These are phyloP conservation scores for Suhomyces atakaporum DNA, from an alignment of 1,139 yeast species.

Conservation along the genomic window DNA sequence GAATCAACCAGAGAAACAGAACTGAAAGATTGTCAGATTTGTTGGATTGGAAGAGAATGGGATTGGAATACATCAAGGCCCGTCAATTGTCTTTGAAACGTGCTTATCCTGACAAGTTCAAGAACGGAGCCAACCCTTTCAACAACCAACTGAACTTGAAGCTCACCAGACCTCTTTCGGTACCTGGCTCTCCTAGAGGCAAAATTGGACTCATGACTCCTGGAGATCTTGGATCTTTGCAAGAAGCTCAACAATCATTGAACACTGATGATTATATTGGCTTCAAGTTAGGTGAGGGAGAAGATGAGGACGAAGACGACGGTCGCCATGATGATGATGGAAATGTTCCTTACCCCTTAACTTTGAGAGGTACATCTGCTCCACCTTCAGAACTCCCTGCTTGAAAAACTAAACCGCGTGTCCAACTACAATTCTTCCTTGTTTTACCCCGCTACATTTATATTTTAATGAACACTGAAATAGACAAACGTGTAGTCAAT, in stretches of 20 bases:
- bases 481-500: not conserved
- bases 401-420: not conserved
- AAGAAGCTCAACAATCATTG: slow-evolving; percentile 75
- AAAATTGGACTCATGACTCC: slow-evolving; percentile 83
- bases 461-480: not conserved
- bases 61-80: slow-evolving; percentile 92
- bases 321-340: slow-evolving; percentile 47
- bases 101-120: slow-evolving; percentile 88
- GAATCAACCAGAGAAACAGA: slow-evolving; percentile 96
- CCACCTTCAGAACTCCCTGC: slow-evolving; percentile 31
- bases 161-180: slow-evolving; percentile 88
- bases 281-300: slow-evolving; percentile 66
- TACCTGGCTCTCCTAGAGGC: slow-evolving; percentile 89
- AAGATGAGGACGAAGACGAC: slow-evolving; percentile 41
- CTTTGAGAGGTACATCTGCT: slow-evolving; percentile 48
- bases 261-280: slow-evolving; percentile 80
- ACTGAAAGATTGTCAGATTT: slow-evolving; percentile 92
- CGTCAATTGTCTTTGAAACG: slow-evolving; percentile 88
- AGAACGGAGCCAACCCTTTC: slow-evolving; percentile 63
- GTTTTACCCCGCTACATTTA: not conserved
- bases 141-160: slow-evolving; percentile 57
- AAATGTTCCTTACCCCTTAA: slow-evolving; percentile 37
- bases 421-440: not conserved
- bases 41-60: slow-evolving; percentile 98
- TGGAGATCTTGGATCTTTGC: slow-evolving; percentile 95